Percentiles rank a stretch among this genome's conserved stretches.
Conservation (phyloP, 257 asterid genomes). For the Orobanche coerulescens region DNA sequence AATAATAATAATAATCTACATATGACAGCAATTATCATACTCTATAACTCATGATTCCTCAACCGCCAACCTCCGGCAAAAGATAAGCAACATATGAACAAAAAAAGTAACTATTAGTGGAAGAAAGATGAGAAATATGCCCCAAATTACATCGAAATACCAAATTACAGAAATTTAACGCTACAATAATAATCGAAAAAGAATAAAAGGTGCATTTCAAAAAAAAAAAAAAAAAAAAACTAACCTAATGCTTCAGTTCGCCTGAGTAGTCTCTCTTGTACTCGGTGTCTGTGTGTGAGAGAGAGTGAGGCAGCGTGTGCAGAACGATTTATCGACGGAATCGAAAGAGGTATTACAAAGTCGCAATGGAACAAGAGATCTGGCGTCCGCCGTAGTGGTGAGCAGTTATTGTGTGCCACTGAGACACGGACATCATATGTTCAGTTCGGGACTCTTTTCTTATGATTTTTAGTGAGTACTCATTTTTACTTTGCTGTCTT, state of each 20-base stretch:
- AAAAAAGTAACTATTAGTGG: background rate
- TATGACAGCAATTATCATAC: background rate
- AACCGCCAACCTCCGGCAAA: no score
- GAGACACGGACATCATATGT: slow-evolving; percentile 24
- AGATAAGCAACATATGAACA: background rate
- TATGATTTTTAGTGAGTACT: no score
- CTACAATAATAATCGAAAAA: background rate
- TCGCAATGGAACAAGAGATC: slow-evolving; percentile 30
- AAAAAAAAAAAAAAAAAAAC: background rate
- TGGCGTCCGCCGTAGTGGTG: slow-evolving; percentile 72
- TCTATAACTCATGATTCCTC: slow-evolving; percentile 2
- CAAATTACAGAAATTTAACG: background rate
- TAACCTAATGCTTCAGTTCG: slow-evolving; percentile 23
- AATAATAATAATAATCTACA: background rate
- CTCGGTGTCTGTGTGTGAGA: slow-evolving; percentile 13
- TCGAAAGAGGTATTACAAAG: slow-evolving; percentile 39
- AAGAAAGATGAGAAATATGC: background rate
- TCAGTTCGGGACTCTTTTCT: no score
- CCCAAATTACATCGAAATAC: background rate
- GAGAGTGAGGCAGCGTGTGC: slow-evolving; percentile 23
- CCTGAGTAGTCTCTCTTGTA: background rate
- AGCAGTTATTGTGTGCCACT: slow-evolving; percentile 27
- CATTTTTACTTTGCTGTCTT: no score
- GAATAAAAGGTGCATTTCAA: background rate
- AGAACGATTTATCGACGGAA: slow-evolving; percentile 42